Conservation (phyloP, 805 yeast species). For the Peterozyma xylosa region DNA sequence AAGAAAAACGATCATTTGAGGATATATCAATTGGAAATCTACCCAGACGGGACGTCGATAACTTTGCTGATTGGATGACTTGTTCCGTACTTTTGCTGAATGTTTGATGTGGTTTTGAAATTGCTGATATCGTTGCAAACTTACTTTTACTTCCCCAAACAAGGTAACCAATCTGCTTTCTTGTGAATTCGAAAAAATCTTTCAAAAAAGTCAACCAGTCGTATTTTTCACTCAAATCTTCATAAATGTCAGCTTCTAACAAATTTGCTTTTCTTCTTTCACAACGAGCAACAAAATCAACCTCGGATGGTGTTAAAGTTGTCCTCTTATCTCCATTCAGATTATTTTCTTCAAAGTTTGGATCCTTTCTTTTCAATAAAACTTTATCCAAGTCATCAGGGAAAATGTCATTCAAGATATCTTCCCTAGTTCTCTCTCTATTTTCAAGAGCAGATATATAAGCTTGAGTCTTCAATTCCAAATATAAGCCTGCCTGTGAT, state of each 20-base stretch:
- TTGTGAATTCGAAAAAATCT: constrained; percentile 70
- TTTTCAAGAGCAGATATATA: constrained; percentile 80
- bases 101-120: constrained; percentile 4
- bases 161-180: constrained; percentile 63
- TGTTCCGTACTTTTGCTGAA: background rate
- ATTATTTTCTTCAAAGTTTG: constrained; percentile 15
- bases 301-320: constrained; percentile 65
- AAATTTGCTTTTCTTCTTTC: constrained; percentile 60
- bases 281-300: constrained; percentile 73
- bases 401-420: constrained; percentile 67
- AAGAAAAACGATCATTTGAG: constrained; percentile 1
- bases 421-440: constrained; percentile 51
- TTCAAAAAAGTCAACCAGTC: constrained; percentile 82
- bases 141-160: constrained; percentile 56
- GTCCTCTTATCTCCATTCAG: constrained; percentile 7
- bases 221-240: constrained; percentile 59
- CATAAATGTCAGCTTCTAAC: constrained; percentile 34
- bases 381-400: constrained; percentile 55
- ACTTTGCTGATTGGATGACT: background rate
- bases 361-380: constrained; percentile 27
- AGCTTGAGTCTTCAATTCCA: constrained; percentile 93
- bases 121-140: background rate
- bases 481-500: constrained; percentile 68
- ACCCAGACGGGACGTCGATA: too few species aligned
- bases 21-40: background rate